Conservation (phyloP, 768 basidiomycete species). For the Calocybe indica region DNA sequence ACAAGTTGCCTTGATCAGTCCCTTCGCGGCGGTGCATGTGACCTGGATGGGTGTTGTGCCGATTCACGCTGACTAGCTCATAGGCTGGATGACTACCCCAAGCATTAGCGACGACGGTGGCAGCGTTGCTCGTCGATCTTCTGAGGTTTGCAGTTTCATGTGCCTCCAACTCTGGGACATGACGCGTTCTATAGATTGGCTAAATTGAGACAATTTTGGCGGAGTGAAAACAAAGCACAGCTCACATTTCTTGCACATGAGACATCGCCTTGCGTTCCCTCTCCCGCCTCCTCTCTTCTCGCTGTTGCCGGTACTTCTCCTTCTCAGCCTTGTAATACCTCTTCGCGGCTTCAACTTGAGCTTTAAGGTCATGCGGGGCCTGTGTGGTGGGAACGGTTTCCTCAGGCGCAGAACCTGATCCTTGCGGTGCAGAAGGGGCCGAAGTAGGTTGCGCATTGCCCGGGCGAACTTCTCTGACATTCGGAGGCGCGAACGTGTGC, state of each 20-base stretch:
- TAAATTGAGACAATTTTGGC: neutral
- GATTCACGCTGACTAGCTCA: constrained; percentile 54
- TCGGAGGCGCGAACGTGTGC: too few relatives aligned
- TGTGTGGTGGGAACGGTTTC: constrained; percentile 10
- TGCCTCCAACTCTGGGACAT: too few relatives aligned
- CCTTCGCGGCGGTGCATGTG: constrained; percentile 23
- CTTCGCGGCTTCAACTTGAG: constrained; percentile 62
- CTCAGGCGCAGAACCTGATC: neutral
- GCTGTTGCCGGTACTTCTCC: constrained; percentile 58
- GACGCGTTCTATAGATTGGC: too few relatives aligned
- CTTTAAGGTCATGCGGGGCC: constrained; percentile 31
- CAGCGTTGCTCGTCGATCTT: constrained; percentile 21
- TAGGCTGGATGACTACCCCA: constrained; percentile 54
- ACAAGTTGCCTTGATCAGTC: constrained; percentile 20
- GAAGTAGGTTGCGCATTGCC: constrained; percentile 8
- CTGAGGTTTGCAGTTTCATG: too few relatives aligned
- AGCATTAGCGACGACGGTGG: constrained; percentile 51
- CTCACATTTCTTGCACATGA: constrained; percentile 8
- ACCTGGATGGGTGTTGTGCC: constrained; percentile 36
- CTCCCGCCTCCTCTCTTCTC: constrained; percentile 40
- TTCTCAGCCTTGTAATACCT: constrained; percentile 63
- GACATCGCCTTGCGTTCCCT: constrained; percentile 17
- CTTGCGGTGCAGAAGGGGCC: constrained; percentile 7
- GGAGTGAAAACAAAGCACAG: neutral
- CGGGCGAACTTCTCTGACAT: too few relatives aligned